Conservation (phyloP, 805 yeast species). For the Kodamaea restingae region DNA sequence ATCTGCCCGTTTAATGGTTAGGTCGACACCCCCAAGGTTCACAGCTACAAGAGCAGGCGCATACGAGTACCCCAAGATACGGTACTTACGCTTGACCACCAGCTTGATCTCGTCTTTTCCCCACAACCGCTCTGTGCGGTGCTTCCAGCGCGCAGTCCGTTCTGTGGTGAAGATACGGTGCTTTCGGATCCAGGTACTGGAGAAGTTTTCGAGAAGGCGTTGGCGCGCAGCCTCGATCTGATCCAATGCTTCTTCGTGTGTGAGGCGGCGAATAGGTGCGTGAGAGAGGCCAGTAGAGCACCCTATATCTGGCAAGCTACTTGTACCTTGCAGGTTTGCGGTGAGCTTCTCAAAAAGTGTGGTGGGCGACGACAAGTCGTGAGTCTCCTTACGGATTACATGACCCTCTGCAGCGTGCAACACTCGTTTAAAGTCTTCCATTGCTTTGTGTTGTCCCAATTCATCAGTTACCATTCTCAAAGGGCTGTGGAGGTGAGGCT, state of each 20-base stretch:
- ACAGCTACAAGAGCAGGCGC: constrained; percentile 34
- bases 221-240: constrained; percentile 25
- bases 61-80: constrained; percentile 29
- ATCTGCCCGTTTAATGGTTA: constrained; percentile 24
- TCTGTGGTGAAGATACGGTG: constrained; percentile 23
- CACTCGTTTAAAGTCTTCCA: neutral
- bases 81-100: constrained; percentile 28
- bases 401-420: neutral
- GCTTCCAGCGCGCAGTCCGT: constrained; percentile 24
- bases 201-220: constrained; percentile 23
- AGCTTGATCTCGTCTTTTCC: constrained; percentile 31
- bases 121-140: constrained; percentile 27
- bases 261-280: constrained; percentile 3
- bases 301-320: too few species aligned
- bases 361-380: constrained; percentile 1
- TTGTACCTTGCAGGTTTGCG: neutral
- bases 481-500: constrained; percentile 4
- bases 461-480: constrained; percentile 1
- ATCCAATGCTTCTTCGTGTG: constrained; percentile 24
- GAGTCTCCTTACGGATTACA: neutral
- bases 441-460: neutral
- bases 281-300: too few species aligned
- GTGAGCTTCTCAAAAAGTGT: neutral
- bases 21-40: constrained; percentile 27
- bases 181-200: constrained; percentile 33